phyloP scores from a whole-genome alignment of 2,329 filamentous ascomycete genomes.

The Fusarium torulosum region DNA sequence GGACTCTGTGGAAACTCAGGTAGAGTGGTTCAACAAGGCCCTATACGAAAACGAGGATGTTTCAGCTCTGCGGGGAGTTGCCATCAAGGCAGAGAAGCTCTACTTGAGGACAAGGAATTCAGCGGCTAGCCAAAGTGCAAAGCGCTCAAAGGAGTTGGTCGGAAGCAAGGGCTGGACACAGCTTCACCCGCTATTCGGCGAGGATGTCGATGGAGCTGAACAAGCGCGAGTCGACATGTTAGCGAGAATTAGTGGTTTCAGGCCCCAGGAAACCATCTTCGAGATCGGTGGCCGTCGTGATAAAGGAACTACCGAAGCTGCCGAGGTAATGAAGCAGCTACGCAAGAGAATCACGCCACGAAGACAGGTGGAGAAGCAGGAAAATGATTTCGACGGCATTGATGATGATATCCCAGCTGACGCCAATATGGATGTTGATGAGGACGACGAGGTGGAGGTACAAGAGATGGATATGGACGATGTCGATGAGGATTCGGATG shows the following conservation, averaged over 20 bases:
- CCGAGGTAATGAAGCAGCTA: slow-evolving; percentile 80
- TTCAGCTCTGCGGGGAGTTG: slow-evolving; percentile 75
- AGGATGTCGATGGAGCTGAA: slow-evolving; percentile 74
- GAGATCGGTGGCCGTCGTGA: slow-evolving; percentile 85
- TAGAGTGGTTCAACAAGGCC: slow-evolving; percentile 87
- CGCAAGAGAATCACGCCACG: slow-evolving; percentile 76
- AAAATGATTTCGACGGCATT: slow-evolving; percentile 52
- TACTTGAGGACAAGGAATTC: slow-evolving; percentile 92
- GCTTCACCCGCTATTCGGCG: slow-evolving; percentile 84
- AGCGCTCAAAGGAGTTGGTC: slow-evolving; percentile 83
- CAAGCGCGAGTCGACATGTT: slow-evolving; percentile 87
- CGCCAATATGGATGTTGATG: slow-evolving; percentile 52
- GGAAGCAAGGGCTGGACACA: slow-evolving; percentile 77
- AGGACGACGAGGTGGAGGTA: slow-evolving; percentile 44
- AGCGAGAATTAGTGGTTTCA: slow-evolving; percentile 87
- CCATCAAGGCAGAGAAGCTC: slow-evolving; percentile 89
- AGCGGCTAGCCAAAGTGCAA: slow-evolving; percentile 90
- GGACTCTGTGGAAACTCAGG: slow-evolving; percentile 78
- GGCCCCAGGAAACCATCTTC: slow-evolving; percentile 95
- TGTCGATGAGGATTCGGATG: slow-evolving; percentile 68
- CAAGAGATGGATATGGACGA: slow-evolving; percentile 56
- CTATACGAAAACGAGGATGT: slow-evolving; percentile 83
- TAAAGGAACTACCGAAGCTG: slow-evolving; percentile 73
- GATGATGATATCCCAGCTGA: slow-evolving; percentile 50
- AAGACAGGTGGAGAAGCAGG: slow-evolving; percentile 58